These are phyloP conservation scores for Crepidotus variabilis DNA, from an alignment of 768 basidiomycete species.

Conservation along the genomic window DNA sequence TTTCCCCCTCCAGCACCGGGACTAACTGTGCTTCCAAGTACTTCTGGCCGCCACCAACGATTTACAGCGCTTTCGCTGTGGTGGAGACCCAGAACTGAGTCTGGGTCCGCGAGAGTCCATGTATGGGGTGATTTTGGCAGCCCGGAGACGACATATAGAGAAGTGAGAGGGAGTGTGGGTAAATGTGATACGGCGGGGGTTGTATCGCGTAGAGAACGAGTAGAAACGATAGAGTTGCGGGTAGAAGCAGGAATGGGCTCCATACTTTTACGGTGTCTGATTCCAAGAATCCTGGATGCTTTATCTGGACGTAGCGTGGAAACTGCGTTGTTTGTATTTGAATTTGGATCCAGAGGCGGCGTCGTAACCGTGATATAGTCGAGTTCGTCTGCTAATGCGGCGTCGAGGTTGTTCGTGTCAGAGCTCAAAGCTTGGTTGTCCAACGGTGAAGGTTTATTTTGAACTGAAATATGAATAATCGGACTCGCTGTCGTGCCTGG, in stretches of 20 bases:
- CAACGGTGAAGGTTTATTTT: slow-evolving; percentile 25
- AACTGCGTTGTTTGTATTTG: slow-evolving; percentile 24
- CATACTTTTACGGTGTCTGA: slow-evolving; percentile 74
- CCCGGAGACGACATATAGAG: slow-evolving; percentile 84
- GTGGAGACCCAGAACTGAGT: slow-evolving; percentile 75
- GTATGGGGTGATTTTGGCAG: slow-evolving; percentile 87
- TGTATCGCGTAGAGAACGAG: slow-evolving; percentile 57
- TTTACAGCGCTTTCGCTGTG: slow-evolving; percentile 83
- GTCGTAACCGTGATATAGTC: slow-evolving; percentile 64
- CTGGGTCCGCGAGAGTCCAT: slow-evolving; percentile 86
- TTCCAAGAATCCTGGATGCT: slow-evolving; percentile 74
- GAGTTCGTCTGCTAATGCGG: slow-evolving; percentile 63
- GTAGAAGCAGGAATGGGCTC: slow-evolving; percentile 79
- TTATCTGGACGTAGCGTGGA: slow-evolving; percentile 56
- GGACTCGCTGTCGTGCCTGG: slow-evolving; percentile 34
- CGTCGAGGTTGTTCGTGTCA: slow-evolving; percentile 27
- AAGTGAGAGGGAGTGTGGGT: slow-evolving; percentile 74
- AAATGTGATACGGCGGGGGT: slow-evolving; percentile 58
- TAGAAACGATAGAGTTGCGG: slow-evolving; percentile 76
- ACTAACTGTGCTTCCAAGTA: slow-evolving; percentile 83
- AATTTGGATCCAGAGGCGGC: slow-evolving; percentile 26
- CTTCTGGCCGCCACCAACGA: slow-evolving; percentile 90
- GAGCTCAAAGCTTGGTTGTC: slow-evolving; percentile 13
- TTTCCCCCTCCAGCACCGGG: slow-evolving; percentile 80
- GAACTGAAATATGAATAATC: slow-evolving; percentile 49